These are phyloP conservation scores for Chaetomium sp. DNA, from an alignment of 2,329 filamentous ascomycete species.

Conservation along the genomic window DNA sequence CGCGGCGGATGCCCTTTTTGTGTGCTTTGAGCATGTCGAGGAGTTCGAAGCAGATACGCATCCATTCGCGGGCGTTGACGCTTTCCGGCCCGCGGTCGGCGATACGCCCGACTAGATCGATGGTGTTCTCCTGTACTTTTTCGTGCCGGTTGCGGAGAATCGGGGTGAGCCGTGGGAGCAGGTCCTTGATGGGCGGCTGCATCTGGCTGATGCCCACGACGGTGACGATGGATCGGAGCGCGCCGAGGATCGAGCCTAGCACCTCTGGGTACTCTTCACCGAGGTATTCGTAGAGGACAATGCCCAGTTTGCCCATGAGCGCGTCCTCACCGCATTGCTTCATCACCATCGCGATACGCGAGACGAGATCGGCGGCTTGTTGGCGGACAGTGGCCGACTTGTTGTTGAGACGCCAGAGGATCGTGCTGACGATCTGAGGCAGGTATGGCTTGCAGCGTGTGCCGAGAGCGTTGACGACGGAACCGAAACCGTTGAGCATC, in stretches of 20 bases:
- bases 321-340: conserved; percentile 96
- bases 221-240: conserved; percentile 90
- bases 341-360: conserved; percentile 97
- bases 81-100: conserved; percentile 94
- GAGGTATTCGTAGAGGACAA: conserved; percentile 95
- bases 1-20: conserved; percentile 97
- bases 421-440: conserved; percentile 93
- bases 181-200: conserved; percentile 95
- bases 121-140: conserved; percentile 98
- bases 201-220: conserved; percentile 97
- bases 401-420: conserved; percentile 95
- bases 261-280: conserved; percentile 99
- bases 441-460: conserved; percentile 93
- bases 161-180: conserved; percentile 91
- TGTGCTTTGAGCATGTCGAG: conserved; percentile 99
- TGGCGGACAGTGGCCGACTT: conserved; percentile 95
- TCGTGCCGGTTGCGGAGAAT: conserved; percentile 97
- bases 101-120: conserved; percentile 95
- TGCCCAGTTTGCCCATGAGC: conserved; percentile 88
- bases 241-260: conserved; percentile 90
- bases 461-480: conserved; percentile 90
- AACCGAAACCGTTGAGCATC: conserved; percentile 95
- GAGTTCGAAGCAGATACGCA: conserved; percentile 98
- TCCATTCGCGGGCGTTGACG: conserved; percentile 97
- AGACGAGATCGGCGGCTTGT: conserved; percentile 93